These are phyloP conservation scores for Suhomyces chickasaworum DNA, from an alignment of 1,139 yeast genomes.

Conservation along the genomic window DNA sequence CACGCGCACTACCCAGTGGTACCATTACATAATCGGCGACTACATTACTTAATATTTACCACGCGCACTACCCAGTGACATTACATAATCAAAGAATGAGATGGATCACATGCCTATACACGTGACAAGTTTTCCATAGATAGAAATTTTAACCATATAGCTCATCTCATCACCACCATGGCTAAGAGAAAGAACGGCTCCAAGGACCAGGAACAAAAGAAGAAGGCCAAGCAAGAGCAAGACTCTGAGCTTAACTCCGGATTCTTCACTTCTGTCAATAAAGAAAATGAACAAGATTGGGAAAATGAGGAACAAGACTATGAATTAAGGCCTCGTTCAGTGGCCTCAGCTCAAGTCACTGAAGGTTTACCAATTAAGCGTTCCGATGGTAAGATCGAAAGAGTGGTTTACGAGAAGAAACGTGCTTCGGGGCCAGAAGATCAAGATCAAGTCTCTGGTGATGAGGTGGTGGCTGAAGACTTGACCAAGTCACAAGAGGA, in stretches of 20 bases:
- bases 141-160: slow-evolving; percentile 2
- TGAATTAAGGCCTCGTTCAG: slow-evolving; percentile 58
- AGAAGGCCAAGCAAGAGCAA: slow-evolving; percentile 49
- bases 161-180: slow-evolving; percentile 30
- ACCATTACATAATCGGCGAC: too few relatives aligned
- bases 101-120: background rate
- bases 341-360: slow-evolving; percentile 44
- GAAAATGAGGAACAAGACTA: slow-evolving; percentile 74
- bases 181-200: slow-evolving; percentile 48
- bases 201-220: slow-evolving; percentile 47
- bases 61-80: too few relatives aligned
- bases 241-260: slow-evolving; percentile 53
- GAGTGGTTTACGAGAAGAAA: slow-evolving; percentile 51
- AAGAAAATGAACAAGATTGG: slow-evolving; percentile 30
- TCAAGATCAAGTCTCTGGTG: slow-evolving; percentile 21
- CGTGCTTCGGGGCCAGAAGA: slow-evolving; percentile 24
- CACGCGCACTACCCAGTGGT: too few relatives aligned
- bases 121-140: background rate
- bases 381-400: slow-evolving; percentile 66
- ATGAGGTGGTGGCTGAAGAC: slow-evolving; percentile 14
- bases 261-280: slow-evolving; percentile 33
- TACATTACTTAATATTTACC: too few relatives aligned
- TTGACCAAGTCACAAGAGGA: slow-evolving; percentile 25
- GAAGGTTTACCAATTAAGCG: slow-evolving; percentile 85
- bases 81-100: background rate